phyloP scores from a whole-genome alignment of 2,329 filamentous ascomycete species.

The Alternaria solani region DNA sequence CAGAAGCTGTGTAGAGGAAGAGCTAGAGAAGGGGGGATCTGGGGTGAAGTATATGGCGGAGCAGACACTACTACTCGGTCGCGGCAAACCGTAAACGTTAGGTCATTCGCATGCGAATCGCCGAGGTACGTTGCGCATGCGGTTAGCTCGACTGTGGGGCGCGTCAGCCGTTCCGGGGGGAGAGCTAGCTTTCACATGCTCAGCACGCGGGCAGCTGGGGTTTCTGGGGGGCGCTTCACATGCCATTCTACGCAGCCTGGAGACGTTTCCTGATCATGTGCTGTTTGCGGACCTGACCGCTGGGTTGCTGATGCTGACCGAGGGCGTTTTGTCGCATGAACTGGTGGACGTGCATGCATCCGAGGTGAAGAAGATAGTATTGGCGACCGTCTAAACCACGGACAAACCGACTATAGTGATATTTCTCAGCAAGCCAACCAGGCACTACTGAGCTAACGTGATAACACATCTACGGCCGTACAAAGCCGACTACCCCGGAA shows the following conservation, averaged over 20 bases:
- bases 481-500: constrained; percentile 25
- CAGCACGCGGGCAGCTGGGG: constrained; percentile 2
- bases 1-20: constrained; percentile 7
- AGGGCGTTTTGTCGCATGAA: neutral
- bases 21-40: constrained; percentile 4
- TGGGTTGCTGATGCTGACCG: constrained; percentile 11
- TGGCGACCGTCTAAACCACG: neutral
- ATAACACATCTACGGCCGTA: constrained; percentile 1
- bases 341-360: neutral
- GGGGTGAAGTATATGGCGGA: constrained; percentile 1
- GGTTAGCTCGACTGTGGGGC: constrained; percentile 24
- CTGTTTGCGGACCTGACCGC: constrained; percentile 2
- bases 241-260: constrained; percentile 7
- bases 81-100: constrained; percentile 9
- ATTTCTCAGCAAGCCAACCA: neutral
- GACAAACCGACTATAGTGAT: neutral
- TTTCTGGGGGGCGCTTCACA: constrained; percentile 9
- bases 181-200: constrained; percentile 31
- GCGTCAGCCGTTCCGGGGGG: constrained; percentile 22
- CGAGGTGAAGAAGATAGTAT: neutral
- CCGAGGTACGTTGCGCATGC: constrained; percentile 25
- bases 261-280: constrained; percentile 1
- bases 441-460: neutral
- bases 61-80: constrained; percentile 1
- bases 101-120: constrained; percentile 22